Conservation (phyloP, 2,329 filamentous ascomycete genomes). For the Plectosphaerella sp. region DNA sequence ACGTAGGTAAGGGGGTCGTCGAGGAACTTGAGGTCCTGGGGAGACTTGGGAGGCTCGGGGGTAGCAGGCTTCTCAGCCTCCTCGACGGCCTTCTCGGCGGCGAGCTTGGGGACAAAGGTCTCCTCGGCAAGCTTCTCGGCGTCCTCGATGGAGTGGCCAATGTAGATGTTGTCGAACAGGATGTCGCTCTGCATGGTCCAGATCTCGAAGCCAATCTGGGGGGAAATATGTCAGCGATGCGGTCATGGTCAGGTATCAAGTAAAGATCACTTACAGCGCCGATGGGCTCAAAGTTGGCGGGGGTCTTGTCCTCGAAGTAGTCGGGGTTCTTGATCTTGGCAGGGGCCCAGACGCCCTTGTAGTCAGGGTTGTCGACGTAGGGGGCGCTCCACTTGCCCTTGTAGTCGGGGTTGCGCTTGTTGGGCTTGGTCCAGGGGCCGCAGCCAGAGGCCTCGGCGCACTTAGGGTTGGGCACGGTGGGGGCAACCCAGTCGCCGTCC, state of each 20-base stretch:
- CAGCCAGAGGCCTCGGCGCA: slow-evolving; percentile 91
- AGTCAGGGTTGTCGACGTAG: slow-evolving; percentile 92
- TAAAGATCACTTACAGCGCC: slow-evolving; percentile 69
- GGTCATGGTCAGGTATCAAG: background rate
- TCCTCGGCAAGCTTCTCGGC: slow-evolving; percentile 84
- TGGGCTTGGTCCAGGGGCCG: slow-evolving; percentile 85
- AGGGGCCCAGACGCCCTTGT: slow-evolving; percentile 94
- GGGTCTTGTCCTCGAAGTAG: slow-evolving; percentile 96
- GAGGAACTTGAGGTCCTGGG: slow-evolving; percentile 77
- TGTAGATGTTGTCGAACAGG: slow-evolving; percentile 99
- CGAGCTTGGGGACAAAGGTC: slow-evolving; percentile 85
- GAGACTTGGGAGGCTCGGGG: slow-evolving; percentile 59
- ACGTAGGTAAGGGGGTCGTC: slow-evolving; percentile 86
- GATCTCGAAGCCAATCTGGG: slow-evolving; percentile 93
- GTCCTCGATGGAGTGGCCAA: slow-evolving; percentile 93
- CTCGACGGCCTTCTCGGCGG: slow-evolving; percentile 75
- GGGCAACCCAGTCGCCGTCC: slow-evolving; percentile 94
- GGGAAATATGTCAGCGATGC: background rate
- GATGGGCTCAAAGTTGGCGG: slow-evolving; percentile 94
- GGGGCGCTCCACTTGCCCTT: slow-evolving; percentile 98
- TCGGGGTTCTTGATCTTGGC: slow-evolving; percentile 95
- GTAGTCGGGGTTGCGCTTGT: slow-evolving; percentile 93
- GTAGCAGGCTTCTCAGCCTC: slow-evolving; percentile 75
- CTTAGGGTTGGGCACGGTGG: slow-evolving; percentile 91
- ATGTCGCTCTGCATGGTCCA: slow-evolving; percentile 99